These are phyloP conservation scores for Phlebiopsis gigantea DNA, from an alignment of 768 basidiomycete genomes.

Conservation along the genomic window DNA sequence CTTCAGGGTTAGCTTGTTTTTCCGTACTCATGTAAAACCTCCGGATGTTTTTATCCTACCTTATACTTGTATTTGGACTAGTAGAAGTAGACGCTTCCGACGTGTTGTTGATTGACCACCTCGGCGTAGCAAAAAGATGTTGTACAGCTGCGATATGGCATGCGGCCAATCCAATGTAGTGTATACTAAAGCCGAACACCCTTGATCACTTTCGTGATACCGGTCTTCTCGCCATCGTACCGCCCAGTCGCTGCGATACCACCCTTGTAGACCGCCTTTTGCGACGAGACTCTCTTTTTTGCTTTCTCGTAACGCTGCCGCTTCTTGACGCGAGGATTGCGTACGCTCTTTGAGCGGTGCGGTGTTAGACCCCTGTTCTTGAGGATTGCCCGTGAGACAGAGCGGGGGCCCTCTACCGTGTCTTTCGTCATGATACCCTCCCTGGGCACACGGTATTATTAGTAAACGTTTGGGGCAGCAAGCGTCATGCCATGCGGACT, in stretches of 20 bases:
- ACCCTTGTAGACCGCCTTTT: slow-evolving; percentile 91
- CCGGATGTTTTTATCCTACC: not conserved
- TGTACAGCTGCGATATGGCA: not conserved
- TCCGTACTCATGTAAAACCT: not conserved
- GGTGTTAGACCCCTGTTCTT: slow-evolving; percentile 95
- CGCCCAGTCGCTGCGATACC: slow-evolving; percentile 64
- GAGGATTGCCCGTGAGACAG: slow-evolving; percentile 85
- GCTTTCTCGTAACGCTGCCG: slow-evolving; percentile 90
- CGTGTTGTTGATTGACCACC: not conserved
- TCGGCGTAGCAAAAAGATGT: not conserved
- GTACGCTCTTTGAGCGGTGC: slow-evolving; percentile 78
- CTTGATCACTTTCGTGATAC: slow-evolving; percentile 89
- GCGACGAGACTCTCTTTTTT: slow-evolving; percentile 85
- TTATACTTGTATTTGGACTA: not conserved
- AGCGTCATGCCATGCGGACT: slow-evolving; percentile 20
- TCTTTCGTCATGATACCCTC: slow-evolving; percentile 33
- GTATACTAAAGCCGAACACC: slow-evolving; percentile 56
- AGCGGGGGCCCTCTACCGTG: slow-evolving; percentile 67
- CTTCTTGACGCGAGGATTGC: slow-evolving; percentile 98
- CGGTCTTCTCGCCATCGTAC: slow-evolving; percentile 90
- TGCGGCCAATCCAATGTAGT: not conserved
- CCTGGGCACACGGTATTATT: slow-evolving; percentile 16
- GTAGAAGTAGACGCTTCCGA: not conserved
- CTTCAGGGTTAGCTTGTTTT: not conserved
- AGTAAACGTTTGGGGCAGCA: not conserved